Evolutionary conservation across 140 eudicot genomes (phyloP).

Genomic region (Erigeron philadelphicus): DNA sequence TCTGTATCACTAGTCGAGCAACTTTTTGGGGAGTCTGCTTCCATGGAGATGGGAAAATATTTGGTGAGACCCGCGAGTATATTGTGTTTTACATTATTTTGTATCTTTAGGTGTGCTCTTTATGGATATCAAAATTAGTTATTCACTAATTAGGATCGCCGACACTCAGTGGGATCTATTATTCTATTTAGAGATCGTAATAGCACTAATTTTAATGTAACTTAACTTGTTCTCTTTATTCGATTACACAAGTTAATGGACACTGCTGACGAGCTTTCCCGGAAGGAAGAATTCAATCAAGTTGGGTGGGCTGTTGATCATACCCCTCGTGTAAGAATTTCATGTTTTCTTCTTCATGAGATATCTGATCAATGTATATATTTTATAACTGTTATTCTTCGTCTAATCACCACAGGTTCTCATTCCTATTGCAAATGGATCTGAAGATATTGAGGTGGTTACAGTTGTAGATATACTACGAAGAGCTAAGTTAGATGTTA

Average conservation of each 20-base stretch:
- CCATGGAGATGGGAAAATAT: conserved; percentile 45
- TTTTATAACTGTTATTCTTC: neutral
- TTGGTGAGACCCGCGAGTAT: conserved; percentile 44
- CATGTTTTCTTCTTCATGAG: conserved; percentile 1
- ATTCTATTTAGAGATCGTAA: no score
- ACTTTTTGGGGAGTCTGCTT: conserved; percentile 59
- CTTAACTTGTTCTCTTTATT: conserved; percentile 21
- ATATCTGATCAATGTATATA: neutral
- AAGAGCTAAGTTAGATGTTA: conserved; percentile 71
- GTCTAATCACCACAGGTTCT: conserved; percentile 48
- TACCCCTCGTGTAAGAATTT: conserved; percentile 62
- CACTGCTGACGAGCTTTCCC: conserved; percentile 38
- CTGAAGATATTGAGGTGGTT: conserved; percentile 73
- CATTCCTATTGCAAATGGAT: conserved; percentile 85
- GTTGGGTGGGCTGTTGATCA: conserved; percentile 80
- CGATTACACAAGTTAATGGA: conserved; percentile 46
- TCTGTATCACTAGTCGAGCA: conserved; percentile 73
- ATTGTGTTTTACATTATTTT: neutral
- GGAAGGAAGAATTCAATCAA: conserved; percentile 66
- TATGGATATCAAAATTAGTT: neutral
- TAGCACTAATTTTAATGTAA: no score
- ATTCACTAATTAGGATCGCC: neutral
- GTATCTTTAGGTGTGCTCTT: neutral
- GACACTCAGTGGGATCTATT: no score
- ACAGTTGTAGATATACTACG: conserved; percentile 68